Evolutionary conservation across 108 stramenopile genomes (phyloP).

Genomic region (Pseudonitzschia multistriata): DNA sequence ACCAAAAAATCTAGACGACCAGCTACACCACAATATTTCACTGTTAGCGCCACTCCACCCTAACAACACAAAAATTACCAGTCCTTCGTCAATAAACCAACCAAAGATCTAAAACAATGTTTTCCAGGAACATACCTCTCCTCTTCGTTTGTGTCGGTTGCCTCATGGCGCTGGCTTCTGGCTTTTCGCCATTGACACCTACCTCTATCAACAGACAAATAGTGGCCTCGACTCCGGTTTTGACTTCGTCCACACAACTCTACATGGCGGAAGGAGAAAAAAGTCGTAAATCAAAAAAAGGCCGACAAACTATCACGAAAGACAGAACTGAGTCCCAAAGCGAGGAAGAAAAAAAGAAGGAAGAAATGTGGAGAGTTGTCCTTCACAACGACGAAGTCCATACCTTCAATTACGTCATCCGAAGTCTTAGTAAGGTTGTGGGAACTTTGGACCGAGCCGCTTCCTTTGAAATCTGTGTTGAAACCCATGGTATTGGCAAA

Average conservation of each 20-base stretch:
- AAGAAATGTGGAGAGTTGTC: constrained; percentile 86
- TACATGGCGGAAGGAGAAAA: constrained; percentile 50
- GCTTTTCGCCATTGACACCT: constrained; percentile 15
- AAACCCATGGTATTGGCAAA: constrained; percentile 91
- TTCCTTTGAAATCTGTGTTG: constrained; percentile 88
- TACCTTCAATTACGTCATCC: constrained; percentile 94
- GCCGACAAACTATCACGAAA: constrained; percentile 61
- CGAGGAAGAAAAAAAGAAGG: constrained; percentile 68
- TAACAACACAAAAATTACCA: neutral
- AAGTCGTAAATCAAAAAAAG: constrained; percentile 56
- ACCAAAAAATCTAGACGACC: too few relatives aligned
- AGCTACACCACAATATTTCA: too few relatives aligned
- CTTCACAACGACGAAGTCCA: constrained; percentile 97
- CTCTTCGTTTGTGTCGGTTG: neutral
- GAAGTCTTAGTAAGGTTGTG: constrained; percentile 82
- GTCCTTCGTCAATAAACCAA: neutral
- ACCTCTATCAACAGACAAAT: neutral
- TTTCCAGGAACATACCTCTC: neutral
- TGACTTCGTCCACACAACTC: constrained; percentile 27
- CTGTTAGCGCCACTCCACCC: too few relatives aligned
- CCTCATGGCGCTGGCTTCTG: constrained; percentile 12
- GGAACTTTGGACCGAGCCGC: constrained; percentile 85
- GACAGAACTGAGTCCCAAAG: constrained; percentile 75
- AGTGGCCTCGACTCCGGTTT: neutral
- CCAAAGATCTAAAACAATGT: constrained; percentile 7